phyloP scores from a whole-genome alignment of 2,329 filamentous ascomycete genomes.

The Botrytis fragariae region DNA sequence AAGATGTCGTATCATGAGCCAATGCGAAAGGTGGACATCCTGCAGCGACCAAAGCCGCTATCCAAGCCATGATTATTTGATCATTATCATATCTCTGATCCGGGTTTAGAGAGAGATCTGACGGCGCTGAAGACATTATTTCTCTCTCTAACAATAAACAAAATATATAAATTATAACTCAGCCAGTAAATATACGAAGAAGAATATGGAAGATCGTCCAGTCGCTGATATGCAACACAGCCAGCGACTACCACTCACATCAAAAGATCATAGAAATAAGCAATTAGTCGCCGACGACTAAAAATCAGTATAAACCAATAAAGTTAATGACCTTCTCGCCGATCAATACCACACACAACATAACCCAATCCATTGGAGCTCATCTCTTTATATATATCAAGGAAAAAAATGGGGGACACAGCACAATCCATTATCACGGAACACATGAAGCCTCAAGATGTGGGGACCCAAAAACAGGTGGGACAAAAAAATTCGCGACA shows the following conservation, averaged over 20 bases:
- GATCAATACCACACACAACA: neutral
- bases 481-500: neutral
- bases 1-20: neutral
- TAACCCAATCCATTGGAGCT: neutral
- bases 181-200: neutral
- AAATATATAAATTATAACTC: neutral
- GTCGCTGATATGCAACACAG: neutral
- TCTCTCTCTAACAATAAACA: neutral
- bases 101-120: constrained; percentile 11
- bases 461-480: neutral
- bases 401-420: neutral
- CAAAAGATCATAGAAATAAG: neutral
- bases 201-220: neutral
- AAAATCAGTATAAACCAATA: neutral
- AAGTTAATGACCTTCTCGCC: neutral
- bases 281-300: neutral
- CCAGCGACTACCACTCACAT: neutral
- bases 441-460: neutral
- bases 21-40: constrained; percentile 13
- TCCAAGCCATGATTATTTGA: constrained; percentile 8
- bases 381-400: neutral
- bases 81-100: constrained; percentile 15
- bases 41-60: constrained; percentile 1
- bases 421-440: neutral
- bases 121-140: constrained; percentile 11